Percentiles rank a stretch among this genome's conserved stretches.
These are phyloP conservation scores for Skeletonema grethae DNA, from an alignment of 108 stramenopile genomes.

Conservation along the genomic window DNA sequence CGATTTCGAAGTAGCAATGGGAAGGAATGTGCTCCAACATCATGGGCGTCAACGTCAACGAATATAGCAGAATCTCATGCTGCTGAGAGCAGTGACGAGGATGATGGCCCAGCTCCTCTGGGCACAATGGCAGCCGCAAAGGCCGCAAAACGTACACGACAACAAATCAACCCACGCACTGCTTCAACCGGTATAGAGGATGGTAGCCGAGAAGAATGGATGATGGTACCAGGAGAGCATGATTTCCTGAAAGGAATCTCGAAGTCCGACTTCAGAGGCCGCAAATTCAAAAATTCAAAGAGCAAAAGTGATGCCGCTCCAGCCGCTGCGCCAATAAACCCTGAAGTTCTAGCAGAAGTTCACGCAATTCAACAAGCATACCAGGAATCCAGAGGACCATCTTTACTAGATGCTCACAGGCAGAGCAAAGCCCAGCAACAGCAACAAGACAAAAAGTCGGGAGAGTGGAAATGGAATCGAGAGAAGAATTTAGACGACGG, in stretches of 20 bases:
- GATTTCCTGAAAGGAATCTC: constrained; percentile 76
- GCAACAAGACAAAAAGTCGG: constrained; percentile 21
- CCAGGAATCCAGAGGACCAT: constrained; percentile 70
- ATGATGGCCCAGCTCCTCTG: constrained; percentile 66
- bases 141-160: constrained; percentile 31
- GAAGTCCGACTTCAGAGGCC: constrained; percentile 50
- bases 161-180: constrained; percentile 36
- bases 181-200: constrained; percentile 26
- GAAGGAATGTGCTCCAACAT: constrained; percentile 23
- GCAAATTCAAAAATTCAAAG: constrained; percentile 72
- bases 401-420: constrained; percentile 74
- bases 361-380: constrained; percentile 76
- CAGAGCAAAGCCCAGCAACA: constrained; percentile 46
- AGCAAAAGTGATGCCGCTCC: constrained; percentile 24
- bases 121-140: constrained; percentile 48
- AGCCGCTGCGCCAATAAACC: constrained; percentile 49
- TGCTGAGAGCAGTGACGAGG: constrained; percentile 48
- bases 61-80: constrained; percentile 17
- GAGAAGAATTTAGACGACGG: constrained; percentile 82
- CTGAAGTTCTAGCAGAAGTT: constrained; percentile 77
- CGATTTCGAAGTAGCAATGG: constrained; percentile 52
- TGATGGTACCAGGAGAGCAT: constrained; percentile 84
- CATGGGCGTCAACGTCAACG: constrained; percentile 17
- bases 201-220: constrained; percentile 84
- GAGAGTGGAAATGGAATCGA: constrained; percentile 73